A percentile compares a stretch with the other conserved stretches of the same genome.
phyloP scores from a whole-genome alignment of 805 yeast species.

The Starmerella geochares region DNA sequence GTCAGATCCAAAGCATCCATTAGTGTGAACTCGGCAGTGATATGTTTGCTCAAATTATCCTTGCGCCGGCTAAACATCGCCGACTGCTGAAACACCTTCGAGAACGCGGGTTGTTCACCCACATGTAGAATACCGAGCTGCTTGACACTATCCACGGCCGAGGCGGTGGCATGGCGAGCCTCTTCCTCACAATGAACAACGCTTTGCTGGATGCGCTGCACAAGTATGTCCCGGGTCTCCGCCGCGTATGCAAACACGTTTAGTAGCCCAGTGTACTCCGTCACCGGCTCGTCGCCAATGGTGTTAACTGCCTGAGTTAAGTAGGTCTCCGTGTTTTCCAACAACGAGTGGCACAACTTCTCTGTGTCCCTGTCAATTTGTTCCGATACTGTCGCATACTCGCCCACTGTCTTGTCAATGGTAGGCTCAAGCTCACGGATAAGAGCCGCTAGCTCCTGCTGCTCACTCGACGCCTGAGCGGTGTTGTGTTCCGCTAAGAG shows the following conservation, averaged over 20 bases:
- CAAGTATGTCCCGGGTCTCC: slow-evolving; percentile 57
- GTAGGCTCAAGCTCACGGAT: slow-evolving; percentile 54
- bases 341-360: slow-evolving; percentile 44
- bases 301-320: slow-evolving; percentile 44
- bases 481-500: slow-evolving; percentile 54
- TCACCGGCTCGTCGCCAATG: slow-evolving; percentile 44
- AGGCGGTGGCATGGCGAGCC: slow-evolving; percentile 53
- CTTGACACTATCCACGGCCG: slow-evolving; percentile 53
- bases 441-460: slow-evolving; percentile 36
- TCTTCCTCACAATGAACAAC: slow-evolving; percentile 56
- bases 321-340: slow-evolving; percentile 47
- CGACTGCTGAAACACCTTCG: slow-evolving; percentile 43
- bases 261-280: slow-evolving; percentile 53
- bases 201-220: slow-evolving; percentile 51
- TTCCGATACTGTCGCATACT: slow-evolving; percentile 48
- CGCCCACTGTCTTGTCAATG: slow-evolving; percentile 44
- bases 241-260: slow-evolving; percentile 58
- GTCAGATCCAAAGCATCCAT: slow-evolving; percentile 76
- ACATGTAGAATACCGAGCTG: slow-evolving; percentile 52
- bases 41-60: slow-evolving; percentile 50
- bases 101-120: slow-evolving; percentile 44
- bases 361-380: slow-evolving; percentile 57
- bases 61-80: slow-evolving; percentile 73
- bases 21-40: slow-evolving; percentile 51
- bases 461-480: slow-evolving; percentile 41